Evolutionary conservation across 164 flowering plant genomes (phyloP).

Genomic region (Annona squamosa): DNA sequence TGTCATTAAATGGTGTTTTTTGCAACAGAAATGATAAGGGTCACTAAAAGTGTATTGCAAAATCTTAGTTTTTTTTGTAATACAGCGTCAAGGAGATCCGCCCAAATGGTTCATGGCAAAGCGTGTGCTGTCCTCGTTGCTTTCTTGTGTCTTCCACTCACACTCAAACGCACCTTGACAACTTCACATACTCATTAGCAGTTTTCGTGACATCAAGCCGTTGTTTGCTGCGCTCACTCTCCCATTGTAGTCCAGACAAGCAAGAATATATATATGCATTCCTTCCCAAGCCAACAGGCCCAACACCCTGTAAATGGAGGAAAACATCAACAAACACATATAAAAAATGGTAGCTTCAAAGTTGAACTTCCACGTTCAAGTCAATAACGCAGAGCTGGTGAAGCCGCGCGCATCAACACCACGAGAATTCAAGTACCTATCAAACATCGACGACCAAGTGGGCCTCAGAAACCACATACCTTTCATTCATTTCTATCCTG

Average conservation of each 20-base stretch:
- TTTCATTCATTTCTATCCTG: slow-evolving; percentile 19
- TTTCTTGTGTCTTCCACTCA: too few species aligned
- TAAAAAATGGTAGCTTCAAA: slow-evolving; percentile 8
- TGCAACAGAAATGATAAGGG: too few species aligned
- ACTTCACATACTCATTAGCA: background rate
- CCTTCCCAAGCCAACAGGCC: background rate
- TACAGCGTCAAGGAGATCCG: too few species aligned
- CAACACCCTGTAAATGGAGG: background rate
- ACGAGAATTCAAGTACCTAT: slow-evolving; percentile 21
- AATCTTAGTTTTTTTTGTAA: too few species aligned
- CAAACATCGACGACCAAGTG: slow-evolving; percentile 22
- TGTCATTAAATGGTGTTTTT: too few species aligned
- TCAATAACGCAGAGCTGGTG: slow-evolving; percentile 14
- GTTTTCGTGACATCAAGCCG: background rate
- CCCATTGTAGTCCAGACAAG: background rate
- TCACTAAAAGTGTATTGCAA: too few species aligned
- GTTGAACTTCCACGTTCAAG: slow-evolving; percentile 5
- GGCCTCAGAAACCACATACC: slow-evolving; percentile 25
- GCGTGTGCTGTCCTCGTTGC: too few species aligned
- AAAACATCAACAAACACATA: background rate
- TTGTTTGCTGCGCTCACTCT: background rate
- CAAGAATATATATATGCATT: background rate
- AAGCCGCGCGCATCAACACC: slow-evolving; percentile 14
- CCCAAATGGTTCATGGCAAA: too few species aligned
- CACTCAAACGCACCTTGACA: background rate